These are phyloP conservation scores for Spathaspora girioi DNA, from an alignment of 805 yeast species.

Conservation along the genomic window DNA sequence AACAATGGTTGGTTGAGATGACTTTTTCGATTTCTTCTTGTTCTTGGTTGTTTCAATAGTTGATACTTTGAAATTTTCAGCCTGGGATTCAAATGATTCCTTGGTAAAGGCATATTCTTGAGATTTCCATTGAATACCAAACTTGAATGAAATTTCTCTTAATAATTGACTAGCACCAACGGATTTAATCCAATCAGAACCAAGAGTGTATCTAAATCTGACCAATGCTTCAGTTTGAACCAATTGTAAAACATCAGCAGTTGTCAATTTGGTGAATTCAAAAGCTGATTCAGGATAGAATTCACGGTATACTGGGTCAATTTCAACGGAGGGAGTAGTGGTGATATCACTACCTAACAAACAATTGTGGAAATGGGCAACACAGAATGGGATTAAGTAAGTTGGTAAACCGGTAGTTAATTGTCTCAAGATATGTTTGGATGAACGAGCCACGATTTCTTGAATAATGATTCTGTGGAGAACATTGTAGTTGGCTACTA, in stretches of 20 bases:
- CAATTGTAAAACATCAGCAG: conserved; percentile 39
- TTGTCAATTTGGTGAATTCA: conserved; percentile 43
- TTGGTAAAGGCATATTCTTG: conserved; percentile 46
- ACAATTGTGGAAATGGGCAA: conserved; percentile 70
- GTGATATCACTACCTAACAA: conserved; percentile 54
- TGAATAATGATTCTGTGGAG: conserved; percentile 45
- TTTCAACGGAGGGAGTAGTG: conserved; percentile 31
- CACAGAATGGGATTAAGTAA: conserved; percentile 53
- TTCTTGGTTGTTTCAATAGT: conserved; percentile 11
- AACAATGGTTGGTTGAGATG: conserved; percentile 11
- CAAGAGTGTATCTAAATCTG: conserved; percentile 63
- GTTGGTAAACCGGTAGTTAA: conserved; percentile 46
- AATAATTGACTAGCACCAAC: conserved; percentile 46
- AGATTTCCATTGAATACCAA: conserved; percentile 82
- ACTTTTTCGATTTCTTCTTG: conserved; percentile 34
- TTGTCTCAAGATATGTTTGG: conserved; percentile 68
- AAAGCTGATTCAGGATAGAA: conserved; percentile 42
- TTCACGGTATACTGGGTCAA: conserved; percentile 37
- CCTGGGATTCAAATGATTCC: conserved; percentile 31
- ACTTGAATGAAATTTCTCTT: conserved; percentile 69
- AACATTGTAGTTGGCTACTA: conserved; percentile 41
- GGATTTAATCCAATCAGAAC: conserved; percentile 43
- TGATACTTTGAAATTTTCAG: conserved; percentile 22
- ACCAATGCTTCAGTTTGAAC: conserved; percentile 50
- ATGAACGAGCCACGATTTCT: conserved; percentile 78